phyloP scores from a whole-genome alignment of 306 rosid genomes.

The Quercus gilva region DNA sequence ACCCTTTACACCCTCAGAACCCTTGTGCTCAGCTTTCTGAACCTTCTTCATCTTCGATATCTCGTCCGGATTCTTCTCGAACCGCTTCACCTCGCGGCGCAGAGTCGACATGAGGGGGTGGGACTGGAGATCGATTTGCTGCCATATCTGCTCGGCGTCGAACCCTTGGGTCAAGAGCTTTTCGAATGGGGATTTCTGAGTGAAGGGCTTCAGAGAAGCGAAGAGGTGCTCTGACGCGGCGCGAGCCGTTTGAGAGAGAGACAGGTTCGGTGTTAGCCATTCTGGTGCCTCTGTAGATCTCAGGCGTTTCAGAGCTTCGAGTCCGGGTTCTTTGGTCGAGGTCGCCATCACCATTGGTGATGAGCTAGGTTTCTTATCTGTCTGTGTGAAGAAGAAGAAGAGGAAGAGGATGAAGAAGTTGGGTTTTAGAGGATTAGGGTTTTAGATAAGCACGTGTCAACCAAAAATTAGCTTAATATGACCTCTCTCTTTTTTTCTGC shows the following conservation, averaged over 20 bases:
- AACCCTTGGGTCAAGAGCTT: slow-evolving; percentile 71
- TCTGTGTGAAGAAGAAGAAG: neutral
- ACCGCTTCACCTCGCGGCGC: slow-evolving; percentile 63
- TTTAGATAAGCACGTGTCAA: slow-evolving; percentile 25
- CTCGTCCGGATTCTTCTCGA: slow-evolving; percentile 52
- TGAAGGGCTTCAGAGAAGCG: slow-evolving; percentile 59
- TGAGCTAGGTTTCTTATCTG: neutral
- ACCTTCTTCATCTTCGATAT: slow-evolving; percentile 39
- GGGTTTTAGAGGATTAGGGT: slow-evolving; percentile 48
- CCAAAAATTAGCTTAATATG: neutral
- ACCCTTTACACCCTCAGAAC: neutral
- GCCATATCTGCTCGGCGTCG: slow-evolving; percentile 98
- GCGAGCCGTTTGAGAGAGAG: slow-evolving; percentile 61
- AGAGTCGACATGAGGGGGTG: slow-evolving; percentile 65
- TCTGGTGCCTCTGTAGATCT: slow-evolving; percentile 54
- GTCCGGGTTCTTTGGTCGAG: slow-evolving; percentile 27
- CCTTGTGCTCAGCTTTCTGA: slow-evolving; percentile 24
- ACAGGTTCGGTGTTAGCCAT: slow-evolving; percentile 49
- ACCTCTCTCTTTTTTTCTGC: neutral
- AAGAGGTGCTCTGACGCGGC: slow-evolving; percentile 64
- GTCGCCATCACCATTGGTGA: slow-evolving; percentile 29
- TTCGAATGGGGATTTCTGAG: slow-evolving; percentile 67
- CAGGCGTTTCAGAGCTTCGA: slow-evolving; percentile 52
- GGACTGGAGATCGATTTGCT: slow-evolving; percentile 85
- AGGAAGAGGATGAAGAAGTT: too few species aligned